Evolutionary conservation across 2,329 filamentous ascomycete genomes (phyloP), one percentile per base, ranked within the genome.

Genomic region (Verticillium isaacii): DNA sequence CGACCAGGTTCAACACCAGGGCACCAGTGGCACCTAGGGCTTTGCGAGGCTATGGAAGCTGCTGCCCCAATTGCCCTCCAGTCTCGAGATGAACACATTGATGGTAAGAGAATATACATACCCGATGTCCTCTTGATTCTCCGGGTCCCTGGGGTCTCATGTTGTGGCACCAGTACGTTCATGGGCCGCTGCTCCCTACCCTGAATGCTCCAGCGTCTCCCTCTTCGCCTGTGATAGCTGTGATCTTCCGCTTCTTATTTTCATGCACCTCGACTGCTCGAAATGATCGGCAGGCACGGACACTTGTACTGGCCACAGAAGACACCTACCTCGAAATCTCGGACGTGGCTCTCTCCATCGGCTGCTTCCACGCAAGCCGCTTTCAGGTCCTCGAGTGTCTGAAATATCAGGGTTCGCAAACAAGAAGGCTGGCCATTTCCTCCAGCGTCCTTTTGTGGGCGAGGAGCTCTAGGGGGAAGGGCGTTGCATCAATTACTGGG

Each of bases 271-370:
- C 23, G 23, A 23, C 23, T 2, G 23, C 23, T 23, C 23, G 23
- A 23, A 23, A 23, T 23, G 23, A 23, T 23, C 23, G 23, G 23
- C 23, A 23, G 23, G 23, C 23, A 23, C 23, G 87, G 86, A 0
- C 93, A 97, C 64, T 91, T 82, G 75, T 97, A 97, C 66, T 88
- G 86, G 58, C 94, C 94, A 71, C 89, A 92, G 78, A 97, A 97
- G 9, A 97, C 93, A 61, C 94, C 93, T 2, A 96, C 88, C 72
- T 97, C 94, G 67, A 97, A 97, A 60, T 89, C 80, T 7, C 80
- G 80, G 68, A 85, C 72, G 37, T 75, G 72, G 39, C 79, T 78
- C 64, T 83, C 75, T 60, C 83, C 78, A 58, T 87, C 83, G 64
- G 86, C 88, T 5, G 91, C 84, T 66, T 92, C 88, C 1, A 87